Percentiles rank a stretch among this genome's conserved stretches.
Conservation (phyloP, 2,329 filamentous ascomycete species). For the Tolypocladium nubicola region DNA sequence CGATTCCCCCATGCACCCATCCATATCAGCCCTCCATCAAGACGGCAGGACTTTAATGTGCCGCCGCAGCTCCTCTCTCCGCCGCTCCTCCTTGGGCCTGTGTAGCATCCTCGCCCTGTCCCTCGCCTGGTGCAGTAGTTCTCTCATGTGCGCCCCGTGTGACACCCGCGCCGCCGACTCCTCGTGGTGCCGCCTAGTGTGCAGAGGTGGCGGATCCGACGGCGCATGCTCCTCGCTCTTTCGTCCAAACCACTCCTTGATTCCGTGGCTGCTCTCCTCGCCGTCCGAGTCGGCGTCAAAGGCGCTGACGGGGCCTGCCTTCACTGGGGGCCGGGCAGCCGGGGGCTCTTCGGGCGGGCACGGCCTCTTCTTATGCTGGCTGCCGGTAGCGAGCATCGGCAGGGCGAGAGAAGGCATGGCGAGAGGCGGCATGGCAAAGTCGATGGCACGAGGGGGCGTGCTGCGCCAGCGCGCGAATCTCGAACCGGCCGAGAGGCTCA, state of each 20-base stretch:
- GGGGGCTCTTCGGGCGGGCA: background rate
- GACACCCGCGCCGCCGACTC: background rate
- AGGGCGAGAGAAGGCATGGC: background rate
- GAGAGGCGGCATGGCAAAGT: background rate
- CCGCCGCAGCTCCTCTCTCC: constrained; percentile 23
- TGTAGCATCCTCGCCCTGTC: constrained; percentile 11
- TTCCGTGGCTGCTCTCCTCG: constrained; percentile 9
- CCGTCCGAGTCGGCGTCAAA: constrained; percentile 22
- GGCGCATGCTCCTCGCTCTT: background rate
- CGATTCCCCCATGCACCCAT: background rate
- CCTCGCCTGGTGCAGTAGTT: constrained; percentile 12
- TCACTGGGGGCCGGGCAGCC: background rate
- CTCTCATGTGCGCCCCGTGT: constrained; percentile 1
- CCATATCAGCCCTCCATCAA: background rate
- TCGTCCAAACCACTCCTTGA: constrained; percentile 7
- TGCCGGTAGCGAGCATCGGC: background rate
- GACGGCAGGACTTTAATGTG: constrained; percentile 22
- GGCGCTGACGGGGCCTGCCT: constrained; percentile 13
- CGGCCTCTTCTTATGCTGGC: background rate
- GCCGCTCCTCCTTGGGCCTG: constrained; percentile 17
- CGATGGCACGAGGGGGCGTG: constrained; percentile 3
- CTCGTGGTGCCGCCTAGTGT: background rate
- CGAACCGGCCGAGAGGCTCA: constrained; percentile 15
- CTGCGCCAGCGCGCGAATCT: constrained; percentile 17
- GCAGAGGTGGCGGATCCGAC: background rate